Conservation (phyloP, 73 alveolate genomes). For the Paramecium pentaurelia region DNA sequence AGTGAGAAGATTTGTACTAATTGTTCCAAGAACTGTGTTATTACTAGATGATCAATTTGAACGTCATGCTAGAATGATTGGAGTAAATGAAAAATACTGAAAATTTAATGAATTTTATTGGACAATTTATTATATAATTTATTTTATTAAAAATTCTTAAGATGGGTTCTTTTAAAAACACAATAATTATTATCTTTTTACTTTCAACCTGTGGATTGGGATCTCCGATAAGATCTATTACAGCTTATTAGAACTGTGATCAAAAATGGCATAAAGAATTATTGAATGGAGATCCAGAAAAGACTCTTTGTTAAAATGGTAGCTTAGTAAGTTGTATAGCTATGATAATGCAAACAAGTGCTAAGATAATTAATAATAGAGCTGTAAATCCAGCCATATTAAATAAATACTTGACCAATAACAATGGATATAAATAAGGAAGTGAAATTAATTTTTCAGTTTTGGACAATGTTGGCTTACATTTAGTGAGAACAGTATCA, state of each 20-base stretch:
- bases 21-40: neutral
- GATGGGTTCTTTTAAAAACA: neutral
- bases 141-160: neutral
- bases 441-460: neutral
- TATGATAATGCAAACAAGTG: neutral
- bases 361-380: neutral
- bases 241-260: neutral
- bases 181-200: neutral
- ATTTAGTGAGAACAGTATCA: neutral
- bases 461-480: neutral
- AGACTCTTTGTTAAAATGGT: neutral
- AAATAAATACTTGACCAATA: neutral
- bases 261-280: neutral
- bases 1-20: neutral
- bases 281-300: neutral
- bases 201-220: neutral
- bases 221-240: neutral
- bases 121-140: neutral
- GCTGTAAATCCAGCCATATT: neutral
- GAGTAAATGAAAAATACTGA: neutral
- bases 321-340: neutral
- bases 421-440: neutral
- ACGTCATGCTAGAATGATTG: neutral
- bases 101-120: neutral
- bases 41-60: neutral